Evolutionary conservation across 441 rosid species (phyloP).

Genomic region (Dalechampia spathulata): DNA sequence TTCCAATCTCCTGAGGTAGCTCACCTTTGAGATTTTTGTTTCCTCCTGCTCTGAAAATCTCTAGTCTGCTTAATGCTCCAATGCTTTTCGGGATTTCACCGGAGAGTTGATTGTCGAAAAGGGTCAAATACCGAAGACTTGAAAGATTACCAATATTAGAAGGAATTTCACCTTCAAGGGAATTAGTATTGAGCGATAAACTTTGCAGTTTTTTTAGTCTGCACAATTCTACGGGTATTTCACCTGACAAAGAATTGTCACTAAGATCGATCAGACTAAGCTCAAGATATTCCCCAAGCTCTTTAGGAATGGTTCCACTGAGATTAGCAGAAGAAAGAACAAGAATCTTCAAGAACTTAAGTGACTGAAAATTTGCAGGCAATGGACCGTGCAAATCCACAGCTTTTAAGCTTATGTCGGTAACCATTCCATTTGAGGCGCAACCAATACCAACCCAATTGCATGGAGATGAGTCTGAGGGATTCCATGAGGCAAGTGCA

Average conservation of each 20-base stretch:
- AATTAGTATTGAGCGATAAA: constrained; percentile 59
- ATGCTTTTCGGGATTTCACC: constrained; percentile 69
- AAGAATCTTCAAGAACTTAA: constrained; percentile 52
- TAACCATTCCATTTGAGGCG: constrained; percentile 49
- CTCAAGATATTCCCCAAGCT: constrained; percentile 52
- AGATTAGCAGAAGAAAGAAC: constrained; percentile 63
- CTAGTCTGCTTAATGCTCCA: constrained; percentile 50
- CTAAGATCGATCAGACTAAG: constrained; percentile 55
- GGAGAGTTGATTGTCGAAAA: constrained; percentile 67
- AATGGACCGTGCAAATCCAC: constrained; percentile 62
- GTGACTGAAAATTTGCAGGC: constrained; percentile 48
- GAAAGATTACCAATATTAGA: constrained; percentile 52
- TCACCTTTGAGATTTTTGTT: constrained; percentile 79
- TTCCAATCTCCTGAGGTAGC: constrained; percentile 85
- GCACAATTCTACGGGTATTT: constrained; percentile 64
- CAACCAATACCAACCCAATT: constrained; percentile 73
- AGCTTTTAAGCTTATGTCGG: constrained; percentile 45
- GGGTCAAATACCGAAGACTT: constrained; percentile 49
- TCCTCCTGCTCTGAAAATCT: constrained; percentile 73
- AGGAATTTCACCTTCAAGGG: constrained; percentile 77
- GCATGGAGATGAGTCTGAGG: constrained; percentile 50
- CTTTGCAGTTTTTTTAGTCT: constrained; percentile 43
- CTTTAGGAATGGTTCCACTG: constrained; percentile 60
- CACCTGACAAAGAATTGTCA: constrained; percentile 69
- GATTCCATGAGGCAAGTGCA: constrained; percentile 49